These are phyloP conservation scores for Aspergillus brasiliensis DNA, from an alignment of 2,329 filamentous ascomycete species.

Conservation along the genomic window DNA sequence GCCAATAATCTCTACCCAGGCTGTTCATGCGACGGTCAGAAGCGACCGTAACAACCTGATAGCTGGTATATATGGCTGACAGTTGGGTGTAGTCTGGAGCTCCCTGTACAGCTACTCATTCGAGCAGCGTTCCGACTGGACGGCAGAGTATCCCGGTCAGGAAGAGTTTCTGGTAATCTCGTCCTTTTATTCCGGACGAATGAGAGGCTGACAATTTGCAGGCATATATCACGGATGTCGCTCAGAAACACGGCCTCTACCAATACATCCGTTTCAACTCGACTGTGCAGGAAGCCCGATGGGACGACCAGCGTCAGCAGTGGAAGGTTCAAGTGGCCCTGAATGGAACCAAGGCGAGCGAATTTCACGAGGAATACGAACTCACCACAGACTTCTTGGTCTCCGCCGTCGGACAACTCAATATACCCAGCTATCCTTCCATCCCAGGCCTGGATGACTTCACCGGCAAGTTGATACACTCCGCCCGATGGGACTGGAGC, in stretches of 20 bases:
- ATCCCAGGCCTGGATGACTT: slow-evolving; percentile 54
- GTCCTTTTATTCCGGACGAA: not conserved
- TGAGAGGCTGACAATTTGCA: slow-evolving; percentile 18
- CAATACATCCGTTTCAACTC: slow-evolving; percentile 62
- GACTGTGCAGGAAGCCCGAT: slow-evolving; percentile 54
- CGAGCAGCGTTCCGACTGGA: slow-evolving; percentile 61
- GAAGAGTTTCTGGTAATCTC: slow-evolving; percentile 57
- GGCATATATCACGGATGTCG: slow-evolving; percentile 56
- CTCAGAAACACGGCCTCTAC: slow-evolving; percentile 57
- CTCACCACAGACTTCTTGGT: slow-evolving; percentile 60
- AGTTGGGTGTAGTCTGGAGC: slow-evolving; percentile 49
- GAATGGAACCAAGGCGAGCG: slow-evolving; percentile 56
- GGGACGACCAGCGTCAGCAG: slow-evolving; percentile 55
- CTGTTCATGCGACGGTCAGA: slow-evolving; percentile 55
- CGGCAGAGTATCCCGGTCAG: slow-evolving; percentile 60
- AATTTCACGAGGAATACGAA: slow-evolving; percentile 55
- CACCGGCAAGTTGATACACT: slow-evolving; percentile 58
- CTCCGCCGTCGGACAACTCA: slow-evolving; percentile 62
- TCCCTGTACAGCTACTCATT: slow-evolving; percentile 63
- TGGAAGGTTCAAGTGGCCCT: slow-evolving; percentile 56
- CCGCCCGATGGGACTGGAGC: slow-evolving; percentile 63
- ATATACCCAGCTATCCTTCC: slow-evolving; percentile 54
- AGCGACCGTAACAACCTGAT: not conserved
- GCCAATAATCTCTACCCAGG: slow-evolving; percentile 60
- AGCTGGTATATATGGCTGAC: not conserved